A percentile compares a stretch with the other conserved stretches of the same genome.
phyloP scores from a whole-genome alignment of 352 stramenopile genomes.

The Globisporangium nodosum region DNA sequence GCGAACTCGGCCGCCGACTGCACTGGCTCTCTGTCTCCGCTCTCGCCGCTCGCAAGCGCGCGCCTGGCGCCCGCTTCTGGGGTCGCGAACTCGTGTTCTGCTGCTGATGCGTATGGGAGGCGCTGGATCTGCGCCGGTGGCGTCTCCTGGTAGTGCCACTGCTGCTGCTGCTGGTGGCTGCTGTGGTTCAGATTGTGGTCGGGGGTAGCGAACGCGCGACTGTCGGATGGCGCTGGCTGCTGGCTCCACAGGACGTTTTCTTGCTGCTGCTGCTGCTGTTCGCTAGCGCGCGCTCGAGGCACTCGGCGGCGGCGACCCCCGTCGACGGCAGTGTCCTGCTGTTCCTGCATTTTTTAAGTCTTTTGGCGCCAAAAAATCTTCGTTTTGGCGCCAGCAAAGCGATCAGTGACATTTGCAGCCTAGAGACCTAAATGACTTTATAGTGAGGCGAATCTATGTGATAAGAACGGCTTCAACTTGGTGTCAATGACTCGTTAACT shows the following conservation, averaged over 20 bases:
- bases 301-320: too few species aligned
- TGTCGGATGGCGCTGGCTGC: too few species aligned
- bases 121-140: conserved; percentile 10
- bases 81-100: conserved; percentile 5
- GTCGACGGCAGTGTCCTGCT: too few species aligned
- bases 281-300: too few species aligned
- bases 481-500: too few species aligned
- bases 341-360: too few species aligned
- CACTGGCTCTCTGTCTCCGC: background rate
- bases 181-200: background rate
- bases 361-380: too few species aligned
- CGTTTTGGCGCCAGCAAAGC: too few species aligned
- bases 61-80: conserved; percentile 1
- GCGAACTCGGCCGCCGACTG: conserved; percentile 19
- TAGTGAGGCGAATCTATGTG: too few species aligned
- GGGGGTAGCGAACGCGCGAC: background rate
- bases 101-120: background rate
- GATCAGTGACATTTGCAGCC: too few species aligned
- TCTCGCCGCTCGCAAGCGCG: background rate
- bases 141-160: conserved; percentile 17
- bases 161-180: background rate
- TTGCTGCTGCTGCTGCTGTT: background rate
- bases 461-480: too few species aligned
- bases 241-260: background rate
- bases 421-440: too few species aligned